Conservation (phyloP, 2,329 filamentous ascomycete species). For the Metarhizium humberi region DNA sequence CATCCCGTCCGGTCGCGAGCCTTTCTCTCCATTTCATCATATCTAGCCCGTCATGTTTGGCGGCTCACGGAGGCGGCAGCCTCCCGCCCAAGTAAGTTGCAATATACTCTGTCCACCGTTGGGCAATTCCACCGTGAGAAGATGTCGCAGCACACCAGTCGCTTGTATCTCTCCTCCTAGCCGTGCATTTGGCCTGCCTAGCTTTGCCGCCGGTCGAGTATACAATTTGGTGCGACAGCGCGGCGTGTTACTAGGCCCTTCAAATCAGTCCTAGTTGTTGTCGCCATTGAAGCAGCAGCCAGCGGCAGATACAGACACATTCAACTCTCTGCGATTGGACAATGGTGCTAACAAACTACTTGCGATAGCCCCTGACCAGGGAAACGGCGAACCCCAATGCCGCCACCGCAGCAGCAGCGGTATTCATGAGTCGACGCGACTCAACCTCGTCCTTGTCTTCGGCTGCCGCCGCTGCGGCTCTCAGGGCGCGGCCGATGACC, state of each 20-base stretch:
- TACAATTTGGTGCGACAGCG: no score
- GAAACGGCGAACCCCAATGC: conserved; percentile 62
- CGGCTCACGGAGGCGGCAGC: conserved; percentile 38
- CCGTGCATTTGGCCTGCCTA: no score
- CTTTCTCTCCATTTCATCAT: neutral
- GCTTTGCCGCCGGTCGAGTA: no score
- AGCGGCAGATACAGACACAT: neutral
- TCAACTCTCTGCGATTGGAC: neutral
- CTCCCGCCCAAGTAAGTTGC: conserved; percentile 36
- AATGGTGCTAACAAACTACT: conserved; percentile 5
- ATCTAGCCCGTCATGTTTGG: conserved; percentile 34
- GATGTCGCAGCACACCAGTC: neutral
- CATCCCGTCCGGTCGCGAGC: neutral
- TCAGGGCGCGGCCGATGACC: conserved; percentile 67
- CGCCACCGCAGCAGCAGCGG: conserved; percentile 70
- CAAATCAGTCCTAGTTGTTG: no score
- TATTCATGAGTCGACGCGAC: conserved; percentile 59
- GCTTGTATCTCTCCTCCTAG: no score
- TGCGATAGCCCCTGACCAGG: conserved; percentile 49
- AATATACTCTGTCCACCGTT: neutral
- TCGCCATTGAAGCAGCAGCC: neutral
- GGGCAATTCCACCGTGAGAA: neutral
- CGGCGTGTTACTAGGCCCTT: no score
- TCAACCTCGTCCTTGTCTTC: conserved; percentile 63
- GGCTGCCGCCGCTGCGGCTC: conserved; percentile 76